Conservation (phyloP, 257 asterid species). For the Haberlea rhodopensis region DNA sequence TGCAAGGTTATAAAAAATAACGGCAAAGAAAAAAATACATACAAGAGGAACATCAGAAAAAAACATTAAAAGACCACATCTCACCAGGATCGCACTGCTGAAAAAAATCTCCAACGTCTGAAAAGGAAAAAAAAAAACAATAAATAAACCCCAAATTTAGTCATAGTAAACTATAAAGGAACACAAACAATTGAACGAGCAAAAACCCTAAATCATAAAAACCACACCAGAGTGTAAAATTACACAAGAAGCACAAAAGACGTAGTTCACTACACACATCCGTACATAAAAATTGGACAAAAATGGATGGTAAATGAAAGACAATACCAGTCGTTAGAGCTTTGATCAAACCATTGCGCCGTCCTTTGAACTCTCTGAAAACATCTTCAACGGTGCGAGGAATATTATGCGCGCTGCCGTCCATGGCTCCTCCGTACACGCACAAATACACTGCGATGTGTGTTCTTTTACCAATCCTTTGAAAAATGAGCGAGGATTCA, state of each 20-base stretch:
- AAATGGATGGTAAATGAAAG: not conserved
- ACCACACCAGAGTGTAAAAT: constrained; percentile 6
- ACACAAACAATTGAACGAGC: constrained; percentile 14
- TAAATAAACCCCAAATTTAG: constrained; percentile 25
- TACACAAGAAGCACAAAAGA: not conserved
- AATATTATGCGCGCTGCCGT: constrained; percentile 35
- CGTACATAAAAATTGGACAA: constrained; percentile 12
- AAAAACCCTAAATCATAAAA: constrained; percentile 34
- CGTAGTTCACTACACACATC: constrained; percentile 1
- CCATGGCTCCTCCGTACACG: constrained; percentile 36
- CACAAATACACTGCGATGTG: constrained; percentile 29
- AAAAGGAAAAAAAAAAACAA: not conserved
- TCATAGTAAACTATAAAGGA: constrained; percentile 16
- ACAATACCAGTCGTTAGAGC: constrained; percentile 44
- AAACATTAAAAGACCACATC: constrained; percentile 22
- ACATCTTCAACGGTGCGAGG: constrained; percentile 52
- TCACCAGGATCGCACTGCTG: constrained; percentile 59
- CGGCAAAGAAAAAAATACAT: not conserved
- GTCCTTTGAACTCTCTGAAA: constrained; percentile 46
- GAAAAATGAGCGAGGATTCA: constrained; percentile 20
- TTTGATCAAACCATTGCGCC: constrained; percentile 55
- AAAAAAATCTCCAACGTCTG: constrained; percentile 48
- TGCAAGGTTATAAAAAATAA: not conserved
- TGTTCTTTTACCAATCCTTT: constrained; percentile 21
- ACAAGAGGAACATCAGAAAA: not conserved